phyloP scores from a whole-genome alignment of 2,329 filamentous ascomycete species.

The Bisporella sp. region DNA sequence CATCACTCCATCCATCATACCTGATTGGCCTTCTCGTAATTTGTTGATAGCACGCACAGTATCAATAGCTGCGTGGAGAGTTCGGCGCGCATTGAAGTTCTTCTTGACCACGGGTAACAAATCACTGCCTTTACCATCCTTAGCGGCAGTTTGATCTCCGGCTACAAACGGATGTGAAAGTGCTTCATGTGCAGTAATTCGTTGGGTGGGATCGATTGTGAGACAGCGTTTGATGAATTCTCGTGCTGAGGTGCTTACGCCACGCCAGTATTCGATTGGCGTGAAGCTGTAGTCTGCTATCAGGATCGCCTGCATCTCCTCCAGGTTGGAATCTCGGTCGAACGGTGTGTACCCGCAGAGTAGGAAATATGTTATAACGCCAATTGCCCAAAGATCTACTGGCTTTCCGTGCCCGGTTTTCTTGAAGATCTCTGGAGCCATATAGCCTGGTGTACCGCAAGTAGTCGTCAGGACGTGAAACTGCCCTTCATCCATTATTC shows the following conservation, averaged over 20 bases:
- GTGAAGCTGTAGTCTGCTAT: slow-evolving; percentile 95
- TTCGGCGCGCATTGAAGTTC: slow-evolving; percentile 66
- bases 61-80: slow-evolving; percentile 63
- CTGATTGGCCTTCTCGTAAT: slow-evolving; percentile 52
- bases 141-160: slow-evolving; percentile 38
- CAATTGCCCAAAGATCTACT: slow-evolving; percentile 96
- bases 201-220: slow-evolving; percentile 78
- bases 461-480: slow-evolving; percentile 97
- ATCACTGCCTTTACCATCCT: slow-evolving; percentile 40
- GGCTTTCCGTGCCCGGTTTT: slow-evolving; percentile 97
- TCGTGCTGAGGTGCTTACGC: slow-evolving; percentile 76
- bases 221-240: slow-evolving; percentile 91
- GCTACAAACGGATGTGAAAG: slow-evolving; percentile 60
- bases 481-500: slow-evolving; percentile 98
- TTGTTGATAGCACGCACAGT: slow-evolving; percentile 67
- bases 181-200: slow-evolving; percentile 85
- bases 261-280: slow-evolving; percentile 92
- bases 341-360: slow-evolving; percentile 98
- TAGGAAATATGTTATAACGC: slow-evolving; percentile 97
- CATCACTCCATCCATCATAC: slow-evolving; percentile 54
- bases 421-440: slow-evolving; percentile 99
- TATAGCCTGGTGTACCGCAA: slow-evolving; percentile 95
- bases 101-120: slow-evolving; percentile 64
- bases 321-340: slow-evolving; percentile 92
- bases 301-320: slow-evolving; percentile 99